Base-by-base conservation (phyloP, 805 yeast species). In the Cyberlindnera veronae region DNA sequence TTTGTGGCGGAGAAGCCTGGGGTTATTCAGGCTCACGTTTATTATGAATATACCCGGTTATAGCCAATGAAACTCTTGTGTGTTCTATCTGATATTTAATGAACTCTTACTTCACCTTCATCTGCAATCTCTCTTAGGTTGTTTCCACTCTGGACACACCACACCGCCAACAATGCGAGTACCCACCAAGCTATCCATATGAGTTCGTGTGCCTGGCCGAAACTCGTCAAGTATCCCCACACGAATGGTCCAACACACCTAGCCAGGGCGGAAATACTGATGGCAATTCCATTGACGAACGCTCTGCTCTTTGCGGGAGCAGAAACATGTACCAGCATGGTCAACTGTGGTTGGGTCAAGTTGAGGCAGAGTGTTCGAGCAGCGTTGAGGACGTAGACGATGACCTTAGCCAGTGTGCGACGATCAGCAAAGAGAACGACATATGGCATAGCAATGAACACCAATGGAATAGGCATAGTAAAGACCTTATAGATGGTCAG, bases 171-270 rank as follows among this genome's bases (percentile, higher is more conserved):
- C 11, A 17, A 28, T 2, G 41, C 41, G 17, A 44, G 14, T 12
- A 32, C 21, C 44, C 44, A 44, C 47, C 47, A 44, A 5, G 41
- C 44, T 3, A 37, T 10, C 47, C 44, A 40, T n/a, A 31, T 26
- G 16, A 29, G 12, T 24, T 20, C 12, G 17, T 32, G 38, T 18
- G 18, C 22, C 38, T 39, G 38, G 18, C 42, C 39, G 14, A 29
- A 33, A 26, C 27, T 22, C 36, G 34, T 34, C 32, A 34, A 16
- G 19, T 17, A 29, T 8, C 48, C 48, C 38, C 38, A 42, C 2
- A 42, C 12, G 21, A 42, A 34, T 1, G 46, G 46, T 5, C 37
- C 36, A 11, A 14, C 21, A 21, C 45, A 40, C 28, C 42, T 33
- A 11, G 45, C 48, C 16, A 37, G 24, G 5, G 46, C 35, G 2